These are phyloP conservation scores for Naganishia randhawae DNA, from an alignment of 768 basidiomycete genomes.

Conservation along the genomic window DNA sequence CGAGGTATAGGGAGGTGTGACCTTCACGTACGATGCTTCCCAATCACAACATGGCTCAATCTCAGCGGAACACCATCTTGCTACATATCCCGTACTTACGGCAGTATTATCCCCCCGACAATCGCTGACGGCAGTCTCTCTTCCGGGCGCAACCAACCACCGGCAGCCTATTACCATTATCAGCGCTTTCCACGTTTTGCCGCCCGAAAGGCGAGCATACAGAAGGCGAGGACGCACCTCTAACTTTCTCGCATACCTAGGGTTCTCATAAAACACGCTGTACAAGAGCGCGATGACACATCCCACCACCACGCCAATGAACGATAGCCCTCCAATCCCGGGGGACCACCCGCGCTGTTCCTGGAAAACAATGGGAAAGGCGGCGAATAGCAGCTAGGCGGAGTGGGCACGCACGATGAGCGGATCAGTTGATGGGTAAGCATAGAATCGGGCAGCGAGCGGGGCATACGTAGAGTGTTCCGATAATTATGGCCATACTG, in stretches of 20 bases:
- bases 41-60: too few species aligned
- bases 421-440: neutral
- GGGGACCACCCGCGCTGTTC: slow-evolving; percentile 30
- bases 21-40: neutral
- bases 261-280: slow-evolving; percentile 19
- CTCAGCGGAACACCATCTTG: too few species aligned
- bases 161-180: slow-evolving; percentile 8
- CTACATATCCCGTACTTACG: too few species aligned
- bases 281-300: slow-evolving; percentile 13
- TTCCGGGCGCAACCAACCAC: slow-evolving; percentile 37
- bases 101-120: slow-evolving; percentile 54
- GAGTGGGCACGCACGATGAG: too few species aligned
- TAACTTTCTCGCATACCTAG: slow-evolving; percentile 11
- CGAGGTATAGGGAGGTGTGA: neutral
- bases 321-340: slow-evolving; percentile 21
- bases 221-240: slow-evolving; percentile 11
- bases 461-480: slow-evolving; percentile 36
- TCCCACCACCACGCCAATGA: slow-evolving; percentile 20
- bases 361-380: slow-evolving; percentile 37
- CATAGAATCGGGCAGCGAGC: too few species aligned
- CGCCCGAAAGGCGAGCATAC: neutral
- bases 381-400: slow-evolving; percentile 34
- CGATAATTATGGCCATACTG: slow-evolving; percentile 36
- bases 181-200: neutral
- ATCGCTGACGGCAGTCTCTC: slow-evolving; percentile 35